phyloP scores from a whole-genome alignment of 805 yeast genomes.

The Allodekkera sacchari region DNA sequence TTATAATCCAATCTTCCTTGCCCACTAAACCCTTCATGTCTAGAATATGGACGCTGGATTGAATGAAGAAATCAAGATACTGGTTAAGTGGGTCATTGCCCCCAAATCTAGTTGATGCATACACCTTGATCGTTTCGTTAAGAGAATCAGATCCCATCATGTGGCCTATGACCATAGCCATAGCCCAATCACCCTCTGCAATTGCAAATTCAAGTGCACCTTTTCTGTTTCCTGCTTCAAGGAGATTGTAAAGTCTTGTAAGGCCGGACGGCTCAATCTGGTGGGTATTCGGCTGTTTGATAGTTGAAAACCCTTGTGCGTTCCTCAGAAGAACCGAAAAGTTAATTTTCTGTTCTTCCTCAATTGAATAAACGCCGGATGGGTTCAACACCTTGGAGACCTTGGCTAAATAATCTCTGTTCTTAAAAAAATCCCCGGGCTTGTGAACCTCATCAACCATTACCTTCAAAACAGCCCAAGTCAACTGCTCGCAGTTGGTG shows the following conservation, averaged over 20 bases:
- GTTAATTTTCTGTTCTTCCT: no score
- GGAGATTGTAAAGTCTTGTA: constrained; percentile 24
- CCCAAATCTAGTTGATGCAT: constrained; percentile 13
- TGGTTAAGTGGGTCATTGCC: constrained; percentile 15
- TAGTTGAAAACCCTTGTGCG: constrained; percentile 6
- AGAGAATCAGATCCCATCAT: constrained; percentile 49
- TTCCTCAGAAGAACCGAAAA: no score
- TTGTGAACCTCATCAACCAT: constrained; percentile 17
- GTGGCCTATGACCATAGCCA: constrained; percentile 66
- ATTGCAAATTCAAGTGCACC: constrained; percentile 60
- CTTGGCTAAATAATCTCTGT: constrained; percentile 21
- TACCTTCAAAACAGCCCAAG: constrained; percentile 21
- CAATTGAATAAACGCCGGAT: constrained; percentile 16
- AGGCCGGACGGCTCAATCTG: constrained; percentile 18
- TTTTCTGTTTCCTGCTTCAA: constrained; percentile 57
- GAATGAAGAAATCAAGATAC: constrained; percentile 22
- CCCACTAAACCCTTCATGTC: constrained; percentile 14
- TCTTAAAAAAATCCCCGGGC: constrained; percentile 19
- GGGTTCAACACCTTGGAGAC: constrained; percentile 37
- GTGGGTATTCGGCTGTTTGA: constrained; percentile 18
- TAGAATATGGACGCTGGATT: constrained; percentile 9
- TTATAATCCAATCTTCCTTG: constrained; percentile 21
- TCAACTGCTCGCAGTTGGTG: constrained; percentile 12
- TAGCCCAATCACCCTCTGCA: constrained; percentile 61
- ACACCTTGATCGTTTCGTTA: constrained; percentile 36